Evolutionary conservation across 1,284 basidiomycete genomes (phyloP), one percentile per base, ranked within the genome.

Genomic region (Moesziomyces sp.): DNA sequence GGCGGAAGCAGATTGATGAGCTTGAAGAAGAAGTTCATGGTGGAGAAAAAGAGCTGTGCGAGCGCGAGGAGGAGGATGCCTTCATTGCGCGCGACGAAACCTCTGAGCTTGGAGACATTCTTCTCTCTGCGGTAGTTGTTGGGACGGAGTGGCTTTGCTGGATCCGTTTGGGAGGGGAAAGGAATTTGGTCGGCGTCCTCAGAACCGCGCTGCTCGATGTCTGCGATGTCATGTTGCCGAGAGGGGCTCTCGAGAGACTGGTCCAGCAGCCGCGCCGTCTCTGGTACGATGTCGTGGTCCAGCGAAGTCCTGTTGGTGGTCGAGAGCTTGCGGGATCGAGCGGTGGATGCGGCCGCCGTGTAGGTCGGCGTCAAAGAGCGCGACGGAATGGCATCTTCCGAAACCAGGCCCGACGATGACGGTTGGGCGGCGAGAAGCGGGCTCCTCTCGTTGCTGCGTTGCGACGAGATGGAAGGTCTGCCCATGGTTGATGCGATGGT

Each of bases 11-110:
- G 85, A 75, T 89, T 88, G 70, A 91, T 81, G 55, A 86, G 86
- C 84, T 91, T 91, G 59, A 90, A 90, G 21, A 86, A 86, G 2
- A 89, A 86, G 61, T 88, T 88, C 87, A 89, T 89, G 8, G 70
- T 74, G 18, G 57, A 69, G 52, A 73, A 77, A 57, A 77, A 77
- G 46, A 77, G 55, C 43, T 77, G 76, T 1, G 65, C 65, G 2
- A 69, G 24, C 2, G 57, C 68, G 9, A 77, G 52, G 23, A 77
- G 58, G 8, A 72, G 43, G 57, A 77, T 58, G 38, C 73, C 73
- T 40, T 71, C 58, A 43, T 77, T 77, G 23, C 69, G 58, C 13
- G 58, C 51, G 34, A 72, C 52, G 28, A 74, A 74, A 11, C 57
- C 46, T 42, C 40, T 52, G n/a, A 63, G 30, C n/a, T 60, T 58